A percentile compares a stretch with the other conserved stretches of the same genome.
Evolutionary conservation across 202 grass and related monocot genomes (phyloP).

Genomic region (Hordeum pubiflorum): DNA sequence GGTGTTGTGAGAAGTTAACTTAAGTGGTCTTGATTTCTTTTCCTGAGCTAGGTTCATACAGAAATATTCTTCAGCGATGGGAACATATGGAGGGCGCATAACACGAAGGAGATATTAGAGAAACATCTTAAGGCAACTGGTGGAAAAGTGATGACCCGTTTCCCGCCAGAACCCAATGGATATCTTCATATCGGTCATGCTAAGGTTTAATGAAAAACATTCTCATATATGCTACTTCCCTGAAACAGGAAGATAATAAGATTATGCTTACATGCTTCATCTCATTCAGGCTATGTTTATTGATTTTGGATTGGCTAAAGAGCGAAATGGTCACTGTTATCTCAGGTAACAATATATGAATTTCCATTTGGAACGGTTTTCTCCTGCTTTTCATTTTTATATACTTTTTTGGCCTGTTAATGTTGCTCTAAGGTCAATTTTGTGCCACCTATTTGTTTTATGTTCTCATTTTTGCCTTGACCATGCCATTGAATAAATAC

Average conservation of each 20-base stretch:
- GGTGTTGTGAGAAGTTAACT: slow-evolving; percentile 6
- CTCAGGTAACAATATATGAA: slow-evolving; percentile 50
- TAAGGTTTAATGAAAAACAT: slow-evolving; percentile 45
- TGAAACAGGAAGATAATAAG: slow-evolving; percentile 14
- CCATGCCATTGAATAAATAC: background rate
- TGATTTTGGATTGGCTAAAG: slow-evolving; percentile 96
- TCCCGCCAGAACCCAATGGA: slow-evolving; percentile 91
- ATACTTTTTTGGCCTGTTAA: background rate
- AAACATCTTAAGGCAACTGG: slow-evolving; percentile 80
- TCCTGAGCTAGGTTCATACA: slow-evolving; percentile 61
- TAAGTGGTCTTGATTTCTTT: slow-evolving; percentile 1
- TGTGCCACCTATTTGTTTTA: background rate
- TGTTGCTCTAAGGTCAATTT: background rate
- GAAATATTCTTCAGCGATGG: slow-evolving; percentile 86
- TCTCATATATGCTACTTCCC: background rate
- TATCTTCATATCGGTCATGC: slow-evolving; percentile 96
- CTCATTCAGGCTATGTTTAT: slow-evolving; percentile 93
- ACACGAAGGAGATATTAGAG: slow-evolving; percentile 68
- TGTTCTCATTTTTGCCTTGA: background rate
- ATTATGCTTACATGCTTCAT: slow-evolving; percentile 32
- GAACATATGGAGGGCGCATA: slow-evolving; percentile 81
- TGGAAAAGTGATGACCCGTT: slow-evolving; percentile 93
- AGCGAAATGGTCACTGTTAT: slow-evolving; percentile 85
- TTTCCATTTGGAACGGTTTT: slow-evolving; percentile 9
- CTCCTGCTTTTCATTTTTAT: background rate